Conservation (phyloP, 129 eudicot species). For the Deinandra increscens region DNA sequence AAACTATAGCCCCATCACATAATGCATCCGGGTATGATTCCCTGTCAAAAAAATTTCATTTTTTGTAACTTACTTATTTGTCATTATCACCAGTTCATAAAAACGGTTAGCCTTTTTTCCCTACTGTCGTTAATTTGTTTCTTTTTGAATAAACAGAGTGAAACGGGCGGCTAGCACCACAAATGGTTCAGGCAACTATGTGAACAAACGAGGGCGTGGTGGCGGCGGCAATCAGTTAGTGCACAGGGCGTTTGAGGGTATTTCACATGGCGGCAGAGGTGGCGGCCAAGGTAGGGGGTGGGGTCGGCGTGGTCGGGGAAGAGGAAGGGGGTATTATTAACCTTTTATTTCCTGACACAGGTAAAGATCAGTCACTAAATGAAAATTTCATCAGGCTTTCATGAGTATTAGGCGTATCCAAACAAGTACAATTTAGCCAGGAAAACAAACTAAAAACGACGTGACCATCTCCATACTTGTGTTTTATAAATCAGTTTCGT, state of each 20-base stretch:
- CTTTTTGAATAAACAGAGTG: slow-evolving; percentile 38
- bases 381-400: slow-evolving; percentile 15
- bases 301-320: slow-evolving; percentile 64
- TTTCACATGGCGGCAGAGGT: slow-evolving; percentile 57
- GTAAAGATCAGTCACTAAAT: background rate
- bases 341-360: background rate
- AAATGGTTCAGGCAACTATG: slow-evolving; percentile 52
- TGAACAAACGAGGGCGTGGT: slow-evolving; percentile 54
- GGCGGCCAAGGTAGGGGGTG: slow-evolving; percentile 62
- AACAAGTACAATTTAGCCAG: slow-evolving; percentile 4
- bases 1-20: slow-evolving; percentile 38
- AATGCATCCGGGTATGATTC: slow-evolving; percentile 54
- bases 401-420: slow-evolving; percentile 22
- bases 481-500: slow-evolving; percentile 14
- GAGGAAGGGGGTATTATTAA: slow-evolving; percentile 60
- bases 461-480: background rate
- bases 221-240: slow-evolving; percentile 60
- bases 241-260: slow-evolving; percentile 55
- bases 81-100: background rate
- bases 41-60: background rate
- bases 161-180: slow-evolving; percentile 54
- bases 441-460: slow-evolving; percentile 11
- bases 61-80: background rate
- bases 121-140: background rate
- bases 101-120: background rate